A percentile compares a stretch with the other conserved stretches of the same genome.
Conservation (phyloP, 257 asterid species). For the Scutellaria minor region DNA sequence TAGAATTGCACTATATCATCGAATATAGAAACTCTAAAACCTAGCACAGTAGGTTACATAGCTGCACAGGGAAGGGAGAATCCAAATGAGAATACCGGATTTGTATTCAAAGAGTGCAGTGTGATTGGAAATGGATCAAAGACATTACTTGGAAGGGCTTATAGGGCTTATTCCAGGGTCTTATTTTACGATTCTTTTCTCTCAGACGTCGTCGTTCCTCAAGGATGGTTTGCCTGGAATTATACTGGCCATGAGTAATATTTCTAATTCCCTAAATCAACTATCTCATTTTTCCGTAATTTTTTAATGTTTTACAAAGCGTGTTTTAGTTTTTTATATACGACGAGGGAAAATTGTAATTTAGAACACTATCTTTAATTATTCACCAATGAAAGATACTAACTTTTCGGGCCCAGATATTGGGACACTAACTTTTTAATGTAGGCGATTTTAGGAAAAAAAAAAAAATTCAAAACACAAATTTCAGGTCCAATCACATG, state of each 20-base stretch:
- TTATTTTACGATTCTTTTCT: constrained; percentile 30
- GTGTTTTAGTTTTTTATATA: too few relatives aligned
- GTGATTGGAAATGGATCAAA: constrained; percentile 51
- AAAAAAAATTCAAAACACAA: too few relatives aligned
- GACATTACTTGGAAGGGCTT: constrained; percentile 55
- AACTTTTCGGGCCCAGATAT: too few relatives aligned
- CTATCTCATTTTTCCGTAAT: too few relatives aligned
- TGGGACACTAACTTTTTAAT: too few relatives aligned
- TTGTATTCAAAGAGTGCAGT: constrained; percentile 59
- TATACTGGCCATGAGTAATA: constrained; percentile 45
- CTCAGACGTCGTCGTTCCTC: constrained; percentile 32
- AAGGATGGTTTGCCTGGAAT: constrained; percentile 54
- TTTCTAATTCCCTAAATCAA: neutral
- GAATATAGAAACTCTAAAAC: constrained; percentile 15
- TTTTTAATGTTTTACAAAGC: too few relatives aligned
- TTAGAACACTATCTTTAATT: too few relatives aligned
- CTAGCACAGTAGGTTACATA: constrained; percentile 39
- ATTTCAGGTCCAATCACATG: too few relatives aligned
- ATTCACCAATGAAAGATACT: too few relatives aligned
- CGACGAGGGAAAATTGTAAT: too few relatives aligned
- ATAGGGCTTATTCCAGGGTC: constrained; percentile 36
- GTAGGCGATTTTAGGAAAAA: too few relatives aligned
- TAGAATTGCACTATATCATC: constrained; percentile 46
- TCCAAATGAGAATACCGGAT: constrained; percentile 41
- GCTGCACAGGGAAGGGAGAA: constrained; percentile 52